Evolutionary conservation across 805 yeast genomes (phyloP), one percentile per base, ranked within the genome.

Genomic region (Wickerhamiella australiensis): DNA sequence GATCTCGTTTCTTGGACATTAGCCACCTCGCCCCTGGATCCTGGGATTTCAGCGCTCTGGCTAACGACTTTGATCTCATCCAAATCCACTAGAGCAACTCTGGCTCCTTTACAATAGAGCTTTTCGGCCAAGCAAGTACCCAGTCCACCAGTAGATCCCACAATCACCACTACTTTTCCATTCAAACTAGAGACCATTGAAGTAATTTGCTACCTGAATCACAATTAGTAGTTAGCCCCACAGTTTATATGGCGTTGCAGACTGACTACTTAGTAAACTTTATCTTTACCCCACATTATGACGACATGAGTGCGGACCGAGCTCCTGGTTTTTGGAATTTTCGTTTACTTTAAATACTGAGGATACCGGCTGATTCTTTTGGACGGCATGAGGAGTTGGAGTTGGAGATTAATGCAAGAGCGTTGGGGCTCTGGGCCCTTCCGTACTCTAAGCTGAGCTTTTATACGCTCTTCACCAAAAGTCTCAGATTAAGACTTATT

Each of bases 141-240:
- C 5, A 46, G 43, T 3, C 42, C 49, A 12, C 49, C 49, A 15
- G 49, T 46, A n/a, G 49, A 40, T 18, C 49, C 49, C n/a, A 40
- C 38, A 15, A 46, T 25, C 6, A 46, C 49, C 11, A 36, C 43
- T 6, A 46, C 42, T 36, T 25, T 35, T 7, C 27, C 27, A 17
- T 20, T 15, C n/a, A 35, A 17, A 35, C 4, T 29, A 12, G 33
- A 29, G 9, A 5, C 33, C 33, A 29, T 29, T 9, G n/a, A n/a
- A n/a, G n/a, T n/a, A n/a, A n/a, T n/a, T n/a, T n/a, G n/a, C n/a
- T n/a, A n/a, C n/a, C n/a, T n/a, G n/a, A n/a, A n/a, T n/a, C n/a
- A n/a, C n/a, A n/a, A n/a, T n/a, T n/a, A n/a, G n/a, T n/a, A n/a
- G n/a, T n/a, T n/a, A n/a, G n/a, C n/a, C n/a, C n/a, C n/a, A n/a